Conservation (phyloP, 2,329 filamentous ascomycete genomes). For the Colletotrichum caudatum region DNA sequence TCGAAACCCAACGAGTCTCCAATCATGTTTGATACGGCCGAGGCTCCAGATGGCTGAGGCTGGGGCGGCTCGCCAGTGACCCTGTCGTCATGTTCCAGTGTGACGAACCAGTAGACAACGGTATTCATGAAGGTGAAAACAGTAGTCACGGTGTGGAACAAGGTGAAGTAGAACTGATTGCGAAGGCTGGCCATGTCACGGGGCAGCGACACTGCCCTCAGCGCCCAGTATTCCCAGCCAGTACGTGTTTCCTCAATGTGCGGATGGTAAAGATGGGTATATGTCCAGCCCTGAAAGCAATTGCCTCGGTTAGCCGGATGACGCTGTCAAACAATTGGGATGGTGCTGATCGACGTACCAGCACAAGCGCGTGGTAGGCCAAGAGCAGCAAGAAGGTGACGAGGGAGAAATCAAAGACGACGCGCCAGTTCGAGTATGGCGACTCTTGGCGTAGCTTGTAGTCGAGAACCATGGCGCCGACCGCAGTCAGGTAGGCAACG, state of each 20-base stretch:
- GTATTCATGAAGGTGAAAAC: constrained; percentile 64
- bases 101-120: constrained; percentile 62
- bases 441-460: constrained; percentile 59
- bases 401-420: constrained; percentile 63
- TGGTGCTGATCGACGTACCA: constrained; percentile 53
- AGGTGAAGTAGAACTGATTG: constrained; percentile 61
- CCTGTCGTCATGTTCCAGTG: constrained; percentile 48
- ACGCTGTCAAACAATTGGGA: background rate
- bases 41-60: constrained; percentile 37
- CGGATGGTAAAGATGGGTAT: constrained; percentile 64
- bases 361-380: constrained; percentile 59
- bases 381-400: constrained; percentile 58
- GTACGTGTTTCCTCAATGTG: constrained; percentile 53
- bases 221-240: constrained; percentile 52
- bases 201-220: constrained; percentile 60
- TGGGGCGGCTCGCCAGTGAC: constrained; percentile 31
- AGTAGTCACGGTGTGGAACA: constrained; percentile 62
- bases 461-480: constrained; percentile 56
- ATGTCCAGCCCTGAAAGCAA: constrained; percentile 61
- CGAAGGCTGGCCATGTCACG: constrained; percentile 55
- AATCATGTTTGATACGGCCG: constrained; percentile 16
- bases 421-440: constrained; percentile 54
- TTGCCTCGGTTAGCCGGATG: background rate
- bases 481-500: constrained; percentile 57
- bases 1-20: constrained; percentile 14